A percentile compares a stretch with the other conserved stretches of the same genome.
phyloP scores from a whole-genome alignment of 345 rosid genomes.

The Citrus sinensis region DNA sequence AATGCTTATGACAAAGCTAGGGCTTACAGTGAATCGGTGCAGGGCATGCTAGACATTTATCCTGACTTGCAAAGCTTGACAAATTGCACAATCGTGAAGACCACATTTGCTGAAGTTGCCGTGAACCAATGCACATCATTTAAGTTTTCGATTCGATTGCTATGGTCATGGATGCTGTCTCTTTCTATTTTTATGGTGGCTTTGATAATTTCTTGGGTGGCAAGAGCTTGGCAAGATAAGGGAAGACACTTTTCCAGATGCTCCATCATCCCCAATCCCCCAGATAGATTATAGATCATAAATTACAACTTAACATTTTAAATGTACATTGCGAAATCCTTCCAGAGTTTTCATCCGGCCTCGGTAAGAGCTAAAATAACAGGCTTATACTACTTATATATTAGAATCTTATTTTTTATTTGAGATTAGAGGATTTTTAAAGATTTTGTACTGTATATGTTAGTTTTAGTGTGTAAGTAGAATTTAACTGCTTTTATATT shows the following conservation, averaged over 20 bases:
- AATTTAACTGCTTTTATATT: too few relatives aligned
- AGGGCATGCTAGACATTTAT: conserved; percentile 40
- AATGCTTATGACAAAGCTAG: conserved; percentile 30
- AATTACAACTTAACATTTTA: too few relatives aligned
- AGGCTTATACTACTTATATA: neutral
- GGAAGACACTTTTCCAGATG: conserved; percentile 38
- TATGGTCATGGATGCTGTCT: conserved; percentile 57
- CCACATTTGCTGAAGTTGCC: conserved; percentile 33
- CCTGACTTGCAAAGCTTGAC: conserved; percentile 52
- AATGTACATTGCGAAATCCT: neutral
- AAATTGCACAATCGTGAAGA: conserved; percentile 42
- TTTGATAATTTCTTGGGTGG: conserved; percentile 37
- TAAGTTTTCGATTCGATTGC: conserved; percentile 24
- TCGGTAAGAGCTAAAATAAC: too few relatives aligned
- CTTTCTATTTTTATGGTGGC: conserved; percentile 47
- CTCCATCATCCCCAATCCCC: conserved; percentile 27
- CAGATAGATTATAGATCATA: neutral
- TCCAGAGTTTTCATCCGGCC: neutral
- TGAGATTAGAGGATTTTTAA: too few relatives aligned
- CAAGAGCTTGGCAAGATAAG: conserved; percentile 41
- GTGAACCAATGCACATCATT: conserved; percentile 48
- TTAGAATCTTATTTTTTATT: too few relatives aligned
- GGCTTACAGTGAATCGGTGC: conserved; percentile 48
- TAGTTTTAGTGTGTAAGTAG: neutral
- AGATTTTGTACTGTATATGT: too few relatives aligned